These are phyloP conservation scores for Brassica napus DNA, from an alignment of 345 rosid genomes.

Conservation along the genomic window DNA sequence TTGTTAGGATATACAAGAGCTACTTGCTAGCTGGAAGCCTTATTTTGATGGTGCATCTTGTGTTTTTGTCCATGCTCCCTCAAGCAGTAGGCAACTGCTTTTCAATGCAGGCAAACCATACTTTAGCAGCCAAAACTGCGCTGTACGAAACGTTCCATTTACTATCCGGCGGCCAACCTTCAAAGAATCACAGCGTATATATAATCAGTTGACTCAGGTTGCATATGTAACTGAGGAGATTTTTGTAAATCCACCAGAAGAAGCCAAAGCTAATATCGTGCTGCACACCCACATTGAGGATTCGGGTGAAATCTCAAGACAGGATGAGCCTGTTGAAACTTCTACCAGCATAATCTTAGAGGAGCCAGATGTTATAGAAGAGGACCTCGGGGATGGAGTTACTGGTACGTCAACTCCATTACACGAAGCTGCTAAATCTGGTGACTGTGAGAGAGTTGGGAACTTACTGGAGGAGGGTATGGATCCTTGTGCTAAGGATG, in stretches of 20 bases:
- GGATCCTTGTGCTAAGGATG: constrained; percentile 82
- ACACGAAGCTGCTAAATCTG: constrained; percentile 77
- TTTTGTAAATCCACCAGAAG: constrained; percentile 35
- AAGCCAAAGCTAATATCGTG: constrained; percentile 26
- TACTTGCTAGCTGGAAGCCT: constrained; percentile 86
- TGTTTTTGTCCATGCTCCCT: constrained; percentile 81
- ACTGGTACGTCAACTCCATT: constrained; percentile 61
- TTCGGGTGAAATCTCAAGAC: constrained; percentile 34
- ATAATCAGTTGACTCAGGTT: constrained; percentile 69
- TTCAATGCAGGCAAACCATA: constrained; percentile 67
- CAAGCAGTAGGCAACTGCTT: constrained; percentile 74
- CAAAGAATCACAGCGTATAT: constrained; percentile 78
- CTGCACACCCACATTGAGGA: constrained; percentile 41
- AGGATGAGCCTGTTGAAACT: constrained; percentile 37
- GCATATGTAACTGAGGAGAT: constrained; percentile 57
- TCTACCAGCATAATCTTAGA: constrained; percentile 36
- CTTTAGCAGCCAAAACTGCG: constrained; percentile 60
- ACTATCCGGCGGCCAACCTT: constrained; percentile 82
- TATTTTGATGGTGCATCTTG: constrained; percentile 77
- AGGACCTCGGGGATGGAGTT: constrained; percentile 42
- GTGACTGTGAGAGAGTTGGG: constrained; percentile 57
- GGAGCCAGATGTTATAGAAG: constrained; percentile 42
- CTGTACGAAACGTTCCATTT: constrained; percentile 60
- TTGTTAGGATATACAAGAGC: constrained; percentile 80
- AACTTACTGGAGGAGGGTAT: constrained; percentile 79